Evolutionary conservation across 257 asterid genomes (phyloP).

Genomic region (Fraxinus pennsylvanica): DNA sequence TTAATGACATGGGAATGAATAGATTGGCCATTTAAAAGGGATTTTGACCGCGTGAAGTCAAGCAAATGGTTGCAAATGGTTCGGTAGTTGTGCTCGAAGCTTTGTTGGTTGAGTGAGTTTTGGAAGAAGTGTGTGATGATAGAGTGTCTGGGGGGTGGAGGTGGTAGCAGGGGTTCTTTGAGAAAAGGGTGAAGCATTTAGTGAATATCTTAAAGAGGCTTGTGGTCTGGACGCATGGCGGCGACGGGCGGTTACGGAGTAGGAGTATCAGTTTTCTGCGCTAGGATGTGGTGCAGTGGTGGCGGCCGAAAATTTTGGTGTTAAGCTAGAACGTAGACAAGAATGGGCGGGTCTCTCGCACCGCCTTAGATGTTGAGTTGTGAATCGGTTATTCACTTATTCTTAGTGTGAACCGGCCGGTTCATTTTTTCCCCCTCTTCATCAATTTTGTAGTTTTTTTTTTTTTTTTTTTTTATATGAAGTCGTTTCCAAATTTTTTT

Average conservation of each 20-base stretch:
- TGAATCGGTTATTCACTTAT: too few relatives aligned
- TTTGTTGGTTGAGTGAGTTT: constrained; percentile 38
- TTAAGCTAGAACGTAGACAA: background rate
- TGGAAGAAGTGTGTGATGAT: constrained; percentile 21
- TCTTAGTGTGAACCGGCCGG: too few relatives aligned
- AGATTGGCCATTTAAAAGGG: constrained; percentile 51
- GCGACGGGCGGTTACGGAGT: constrained; percentile 21
- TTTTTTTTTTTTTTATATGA: too few relatives aligned
- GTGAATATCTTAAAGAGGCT: background rate
- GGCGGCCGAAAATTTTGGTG: background rate
- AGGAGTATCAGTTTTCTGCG: background rate
- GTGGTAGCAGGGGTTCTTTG: constrained; percentile 26
- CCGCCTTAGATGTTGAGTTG: too few relatives aligned
- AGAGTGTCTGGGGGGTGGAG: constrained; percentile 17
- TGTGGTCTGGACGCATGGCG: constrained; percentile 8
- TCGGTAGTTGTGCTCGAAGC: constrained; percentile 52
- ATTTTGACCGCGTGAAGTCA: constrained; percentile 46
- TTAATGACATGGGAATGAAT: constrained; percentile 65
- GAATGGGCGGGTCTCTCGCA: background rate
- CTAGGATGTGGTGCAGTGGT: background rate
- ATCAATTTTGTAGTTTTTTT: too few relatives aligned
- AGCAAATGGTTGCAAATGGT: constrained; percentile 56
- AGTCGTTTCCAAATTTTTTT: too few relatives aligned
- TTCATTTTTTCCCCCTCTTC: too few relatives aligned
- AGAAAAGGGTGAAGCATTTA: constrained; percentile 43